Evolutionary conservation across 495 filamentous ascomycete species (phyloP).

Genomic region (Aspergillus nidulans): DNA sequence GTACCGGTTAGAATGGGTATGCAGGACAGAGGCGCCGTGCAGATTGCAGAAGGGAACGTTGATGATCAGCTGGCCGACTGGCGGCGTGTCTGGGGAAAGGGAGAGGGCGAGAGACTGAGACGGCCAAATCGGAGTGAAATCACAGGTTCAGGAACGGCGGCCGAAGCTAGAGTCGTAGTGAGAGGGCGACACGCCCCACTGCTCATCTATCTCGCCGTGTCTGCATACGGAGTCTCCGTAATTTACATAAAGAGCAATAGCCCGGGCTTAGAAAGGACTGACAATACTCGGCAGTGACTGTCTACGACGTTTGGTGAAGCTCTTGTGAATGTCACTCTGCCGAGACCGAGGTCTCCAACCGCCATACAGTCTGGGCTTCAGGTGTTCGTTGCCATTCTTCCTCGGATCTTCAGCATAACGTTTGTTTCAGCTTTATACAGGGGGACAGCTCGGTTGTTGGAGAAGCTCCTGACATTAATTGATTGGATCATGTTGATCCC

Average conservation of each 20-base stretch:
- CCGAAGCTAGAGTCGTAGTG: neutral
- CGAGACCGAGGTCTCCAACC: conserved; percentile 7
- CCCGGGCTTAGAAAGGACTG: neutral
- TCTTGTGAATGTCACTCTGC: neutral
- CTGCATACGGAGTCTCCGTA: neutral
- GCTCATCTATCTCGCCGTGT: neutral
- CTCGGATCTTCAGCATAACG: conserved; percentile 3
- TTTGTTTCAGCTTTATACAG: conserved; percentile 6
- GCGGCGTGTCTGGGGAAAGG: conserved; percentile 19
- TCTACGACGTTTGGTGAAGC: neutral
- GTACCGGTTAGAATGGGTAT: conserved; percentile 10
- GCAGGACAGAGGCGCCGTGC: conserved; percentile 15
- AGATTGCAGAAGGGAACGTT: conserved; percentile 21
- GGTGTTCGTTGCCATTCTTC: conserved; percentile 1
- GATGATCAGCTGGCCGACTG: conserved; percentile 19
- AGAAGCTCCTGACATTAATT: neutral
- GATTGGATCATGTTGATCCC: too few relatives aligned
- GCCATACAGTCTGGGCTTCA: neutral
- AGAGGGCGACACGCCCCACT: conserved; percentile 11
- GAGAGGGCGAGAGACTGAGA: neutral
- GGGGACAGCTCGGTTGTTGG: neutral
- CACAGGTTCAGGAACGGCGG: conserved; percentile 8
- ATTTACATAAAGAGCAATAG: neutral
- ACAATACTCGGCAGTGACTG: too few relatives aligned
- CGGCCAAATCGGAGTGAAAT: conserved; percentile 15